Base-by-base conservation (phyloP, 1,284 basidiomycete species). In the Cystobasidiaceae sp. region DNA sequence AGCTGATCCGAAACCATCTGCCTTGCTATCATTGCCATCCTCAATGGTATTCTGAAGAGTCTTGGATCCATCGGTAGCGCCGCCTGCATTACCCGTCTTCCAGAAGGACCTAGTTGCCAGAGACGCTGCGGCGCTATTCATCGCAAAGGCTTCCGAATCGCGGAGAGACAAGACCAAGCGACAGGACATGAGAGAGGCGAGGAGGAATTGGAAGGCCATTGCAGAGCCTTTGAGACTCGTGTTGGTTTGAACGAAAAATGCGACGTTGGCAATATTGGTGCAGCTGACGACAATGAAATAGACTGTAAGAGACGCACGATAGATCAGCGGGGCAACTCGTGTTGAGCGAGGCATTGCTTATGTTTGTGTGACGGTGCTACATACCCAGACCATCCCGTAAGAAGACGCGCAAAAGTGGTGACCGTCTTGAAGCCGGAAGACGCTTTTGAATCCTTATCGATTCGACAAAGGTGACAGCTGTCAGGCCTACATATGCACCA, bases 231-330 rank as follows among this genome's bases (percentile, higher is more conserved):
- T 39, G 27, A 56, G 30, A 8, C 23, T 28, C 6, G 17, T 23
- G 15, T 39, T 34, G 19, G 37, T 21, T 19, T 56, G 52, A 3
- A 34, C 52, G 37, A 56, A 56, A 23, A 56, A 56, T 4, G 52
- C 52, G 23, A 56, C 52, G 37, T 56, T 56, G 52, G 39, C 34
- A 19, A 34, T 56, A 44, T 56, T 56, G 34, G 52, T 56, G 25
- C 19, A 23, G 17, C 33, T 56, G 34, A 56, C 41, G 34, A 56
- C 52, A 28, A 43, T 17, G 6, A 56, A 37, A 28, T 41, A 56
- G 33, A 56, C 50, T 52, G 30, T 19, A 15, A 52, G 23, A 27
- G 5, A 28, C 4, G 37, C 28, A 34, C 32, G 37, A 8, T 11
- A 52, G 50, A 7, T 50, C 32, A 4, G 25, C 6, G 5, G 23